These are phyloP conservation scores for Blepharisma stoltei DNA, from an alignment of 73 alveolate species.

Conservation along the genomic window DNA sequence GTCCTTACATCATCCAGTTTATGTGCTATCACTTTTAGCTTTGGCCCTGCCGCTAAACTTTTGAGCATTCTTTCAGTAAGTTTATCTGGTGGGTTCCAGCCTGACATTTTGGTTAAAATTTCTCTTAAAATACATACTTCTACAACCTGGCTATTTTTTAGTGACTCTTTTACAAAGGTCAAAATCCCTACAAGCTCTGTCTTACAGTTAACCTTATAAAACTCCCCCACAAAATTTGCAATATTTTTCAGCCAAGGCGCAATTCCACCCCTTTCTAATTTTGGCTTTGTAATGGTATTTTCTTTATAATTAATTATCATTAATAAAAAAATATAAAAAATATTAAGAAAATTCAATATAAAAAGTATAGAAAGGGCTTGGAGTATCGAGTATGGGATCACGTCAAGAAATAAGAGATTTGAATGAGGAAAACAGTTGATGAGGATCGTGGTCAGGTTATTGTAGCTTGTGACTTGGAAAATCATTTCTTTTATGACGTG, in stretches of 20 bases:
- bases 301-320: no score
- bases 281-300: constrained; percentile 28
- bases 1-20: constrained; percentile 36
- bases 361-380: constrained; percentile 36
- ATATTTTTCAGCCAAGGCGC: constrained; percentile 51
- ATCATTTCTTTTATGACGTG: constrained; percentile 27
- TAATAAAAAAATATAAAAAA: no score
- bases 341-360: no score
- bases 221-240: constrained; percentile 46
- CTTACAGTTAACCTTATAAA: constrained; percentile 43
- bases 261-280: constrained; percentile 40
- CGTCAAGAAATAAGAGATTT: constrained; percentile 37
- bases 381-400: constrained; percentile 41
- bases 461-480: constrained; percentile 34
- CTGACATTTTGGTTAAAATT: constrained; percentile 54
- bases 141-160: constrained; percentile 30
- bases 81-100: constrained; percentile 59
- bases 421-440: constrained; percentile 36
- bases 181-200: constrained; percentile 49
- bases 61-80: constrained; percentile 45
- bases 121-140: constrained; percentile 46
- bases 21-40: constrained; percentile 44
- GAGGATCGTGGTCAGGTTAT: constrained; percentile 47
- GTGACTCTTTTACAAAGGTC: constrained; percentile 37
- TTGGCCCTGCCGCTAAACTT: constrained; percentile 60